phyloP scores from a whole-genome alignment of 2,329 filamentous ascomycete genomes.

The Curvularia spicifera region DNA sequence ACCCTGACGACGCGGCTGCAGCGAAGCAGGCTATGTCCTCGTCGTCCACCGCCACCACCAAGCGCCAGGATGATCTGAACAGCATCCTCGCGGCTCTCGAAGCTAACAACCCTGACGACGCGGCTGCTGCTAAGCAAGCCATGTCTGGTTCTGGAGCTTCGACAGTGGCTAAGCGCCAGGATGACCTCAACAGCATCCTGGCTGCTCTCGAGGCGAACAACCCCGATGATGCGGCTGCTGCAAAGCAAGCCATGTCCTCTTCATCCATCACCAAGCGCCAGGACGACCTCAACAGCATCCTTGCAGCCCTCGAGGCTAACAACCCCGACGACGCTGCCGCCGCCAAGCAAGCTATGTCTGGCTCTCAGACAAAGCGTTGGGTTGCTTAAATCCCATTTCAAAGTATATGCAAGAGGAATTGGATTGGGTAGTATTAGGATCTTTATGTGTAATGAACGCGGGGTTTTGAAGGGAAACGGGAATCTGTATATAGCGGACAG shows the following conservation, averaged over 20 bases:
- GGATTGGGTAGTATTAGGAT: no score
- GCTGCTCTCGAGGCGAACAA: constrained; percentile 30
- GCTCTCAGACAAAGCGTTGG: constrained; percentile 2
- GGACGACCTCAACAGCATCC: constrained; percentile 26
- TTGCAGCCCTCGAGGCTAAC: constrained; percentile 25
- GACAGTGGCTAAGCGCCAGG: neutral
- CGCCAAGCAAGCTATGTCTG: constrained; percentile 15
- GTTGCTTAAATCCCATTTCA: neutral
- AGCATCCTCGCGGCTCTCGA: constrained; percentile 30
- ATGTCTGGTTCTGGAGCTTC: no score
- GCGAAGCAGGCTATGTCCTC: constrained; percentile 17
- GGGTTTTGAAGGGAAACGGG: no score
- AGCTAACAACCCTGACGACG: constrained; percentile 33
- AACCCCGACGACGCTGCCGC: constrained; percentile 30
- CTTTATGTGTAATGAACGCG: no score
- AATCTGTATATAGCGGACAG: neutral
- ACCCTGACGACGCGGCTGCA: constrained; percentile 35
- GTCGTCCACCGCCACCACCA: no score
- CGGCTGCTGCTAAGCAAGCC: constrained; percentile 19
- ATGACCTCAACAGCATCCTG: constrained; percentile 24
- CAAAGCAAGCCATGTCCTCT: constrained; percentile 3
- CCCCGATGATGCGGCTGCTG: constrained; percentile 27
- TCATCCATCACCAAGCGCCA: neutral
- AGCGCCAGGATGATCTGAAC: constrained; percentile 22
- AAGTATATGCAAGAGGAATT: no score